A percentile compares a stretch with the other conserved stretches of the same genome.
These are phyloP conservation scores for Mortierella hygrophila DNA, from an alignment of 192 early-diverging fungal species.

Conservation along the genomic window DNA sequence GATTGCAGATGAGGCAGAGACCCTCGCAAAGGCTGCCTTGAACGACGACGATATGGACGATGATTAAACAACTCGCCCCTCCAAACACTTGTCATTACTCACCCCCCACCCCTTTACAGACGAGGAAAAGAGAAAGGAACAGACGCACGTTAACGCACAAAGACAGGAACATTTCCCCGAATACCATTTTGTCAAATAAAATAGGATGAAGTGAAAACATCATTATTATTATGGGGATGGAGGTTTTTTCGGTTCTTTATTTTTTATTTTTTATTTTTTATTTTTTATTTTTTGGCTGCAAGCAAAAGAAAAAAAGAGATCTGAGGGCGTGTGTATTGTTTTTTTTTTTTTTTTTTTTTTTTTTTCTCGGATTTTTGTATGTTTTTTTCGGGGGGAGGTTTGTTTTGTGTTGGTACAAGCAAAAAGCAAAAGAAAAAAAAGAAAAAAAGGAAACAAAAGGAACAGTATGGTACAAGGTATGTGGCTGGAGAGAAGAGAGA, in stretches of 20 bases:
- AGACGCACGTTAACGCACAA: too few species aligned
- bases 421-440: background rate
- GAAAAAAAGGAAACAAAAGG: background rate
- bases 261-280: slow-evolving; percentile 10
- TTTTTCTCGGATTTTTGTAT: background rate
- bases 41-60: slow-evolving; percentile 1
- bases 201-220: too few species aligned
- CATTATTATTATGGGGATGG: too few species aligned
- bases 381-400: background rate
- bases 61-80: background rate
- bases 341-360: background rate
- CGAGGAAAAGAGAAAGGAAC: background rate
- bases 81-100: too few species aligned
- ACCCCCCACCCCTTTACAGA: background rate
- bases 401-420: slow-evolving; percentile 1
- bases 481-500: background rate
- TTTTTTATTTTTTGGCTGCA: background rate
- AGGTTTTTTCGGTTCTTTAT: background rate
- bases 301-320: background rate
- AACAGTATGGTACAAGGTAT: slow-evolving; percentile 2
- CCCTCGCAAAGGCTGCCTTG: slow-evolving; percentile 72
- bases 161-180: too few species aligned
- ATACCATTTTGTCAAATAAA: too few species aligned
- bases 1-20: slow-evolving; percentile 87
- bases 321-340: background rate